Evolutionary conservation across 2,329 filamentous ascomycete species (phyloP).

Genomic region (Gaeumannomyces sp.): DNA sequence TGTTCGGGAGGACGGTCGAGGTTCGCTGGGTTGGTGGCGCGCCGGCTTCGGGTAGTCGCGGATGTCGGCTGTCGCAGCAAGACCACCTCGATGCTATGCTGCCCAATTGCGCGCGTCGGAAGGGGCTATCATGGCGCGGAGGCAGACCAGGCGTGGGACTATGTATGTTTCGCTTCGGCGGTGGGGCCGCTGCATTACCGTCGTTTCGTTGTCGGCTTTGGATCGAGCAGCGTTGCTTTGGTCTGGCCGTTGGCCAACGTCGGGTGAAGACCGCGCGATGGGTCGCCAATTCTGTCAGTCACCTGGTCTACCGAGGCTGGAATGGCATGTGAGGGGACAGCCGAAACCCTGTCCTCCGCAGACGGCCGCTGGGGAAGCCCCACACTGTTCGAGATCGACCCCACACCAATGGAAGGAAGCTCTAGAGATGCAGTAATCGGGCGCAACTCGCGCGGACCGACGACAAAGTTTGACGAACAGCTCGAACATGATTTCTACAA

Average conservation of each 20-base stretch:
- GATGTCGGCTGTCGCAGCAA: background rate
- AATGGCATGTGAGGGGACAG: background rate
- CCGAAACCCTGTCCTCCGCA: background rate
- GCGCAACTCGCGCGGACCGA: no score
- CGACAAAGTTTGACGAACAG: no score
- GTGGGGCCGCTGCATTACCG: background rate
- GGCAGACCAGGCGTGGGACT: background rate
- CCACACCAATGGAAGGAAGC: background rate
- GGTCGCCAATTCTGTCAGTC: no score
- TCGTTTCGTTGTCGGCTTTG: background rate
- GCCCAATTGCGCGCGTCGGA: background rate
- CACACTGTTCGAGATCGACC: background rate
- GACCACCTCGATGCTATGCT: background rate
- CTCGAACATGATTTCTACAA: no score
- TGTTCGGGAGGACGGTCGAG: background rate
- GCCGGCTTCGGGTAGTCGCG: background rate
- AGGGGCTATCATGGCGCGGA: background rate
- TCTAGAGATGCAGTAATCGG: background rate
- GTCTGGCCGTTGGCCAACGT: background rate
- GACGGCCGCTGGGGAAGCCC: background rate
- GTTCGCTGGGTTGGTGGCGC: background rate
- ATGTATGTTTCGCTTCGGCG: background rate
- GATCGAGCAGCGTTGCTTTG: background rate
- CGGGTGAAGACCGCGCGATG: background rate
- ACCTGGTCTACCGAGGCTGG: background rate